Conservation (phyloP, 352 stramenopile genomes). For the Pythium utonaiense region DNA sequence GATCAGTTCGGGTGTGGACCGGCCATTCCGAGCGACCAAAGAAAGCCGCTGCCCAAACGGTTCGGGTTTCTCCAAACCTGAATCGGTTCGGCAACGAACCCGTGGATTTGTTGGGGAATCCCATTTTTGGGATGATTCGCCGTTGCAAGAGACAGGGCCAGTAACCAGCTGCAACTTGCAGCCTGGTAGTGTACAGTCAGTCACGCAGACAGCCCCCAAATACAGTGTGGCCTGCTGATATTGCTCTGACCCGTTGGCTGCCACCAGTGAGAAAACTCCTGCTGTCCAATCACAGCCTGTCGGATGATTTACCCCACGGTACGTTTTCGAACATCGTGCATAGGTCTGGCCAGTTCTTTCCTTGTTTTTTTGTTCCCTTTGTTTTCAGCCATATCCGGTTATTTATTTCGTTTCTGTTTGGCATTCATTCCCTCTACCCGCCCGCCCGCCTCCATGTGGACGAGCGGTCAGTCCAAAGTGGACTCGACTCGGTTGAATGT, state of each 20-base stretch:
- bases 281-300: not conserved
- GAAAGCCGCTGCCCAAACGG: not conserved
- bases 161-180: not conserved
- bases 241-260: too few relatives aligned
- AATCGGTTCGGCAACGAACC: not conserved
- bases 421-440: too few relatives aligned
- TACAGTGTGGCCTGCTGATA: too few relatives aligned
- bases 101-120: not conserved
- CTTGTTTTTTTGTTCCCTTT: constrained; percentile 2
- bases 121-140: constrained; percentile 1
- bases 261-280: not conserved
- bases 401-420: too few relatives aligned
- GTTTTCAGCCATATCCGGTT: too few relatives aligned
- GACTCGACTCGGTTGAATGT: too few relatives aligned
- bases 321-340: constrained; percentile 16
- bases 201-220: not conserved
- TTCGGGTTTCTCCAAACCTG: not conserved
- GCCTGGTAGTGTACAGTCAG: not conserved
- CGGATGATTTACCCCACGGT: not conserved
- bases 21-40: too few relatives aligned
- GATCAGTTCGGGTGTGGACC: not conserved
- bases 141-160: not conserved
- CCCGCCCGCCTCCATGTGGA: too few relatives aligned
- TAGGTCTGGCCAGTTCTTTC: constrained; percentile 12
- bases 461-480: too few relatives aligned